Conservation (phyloP, 176 grass and related monocot genomes). For the Eleusine coracana region DNA sequence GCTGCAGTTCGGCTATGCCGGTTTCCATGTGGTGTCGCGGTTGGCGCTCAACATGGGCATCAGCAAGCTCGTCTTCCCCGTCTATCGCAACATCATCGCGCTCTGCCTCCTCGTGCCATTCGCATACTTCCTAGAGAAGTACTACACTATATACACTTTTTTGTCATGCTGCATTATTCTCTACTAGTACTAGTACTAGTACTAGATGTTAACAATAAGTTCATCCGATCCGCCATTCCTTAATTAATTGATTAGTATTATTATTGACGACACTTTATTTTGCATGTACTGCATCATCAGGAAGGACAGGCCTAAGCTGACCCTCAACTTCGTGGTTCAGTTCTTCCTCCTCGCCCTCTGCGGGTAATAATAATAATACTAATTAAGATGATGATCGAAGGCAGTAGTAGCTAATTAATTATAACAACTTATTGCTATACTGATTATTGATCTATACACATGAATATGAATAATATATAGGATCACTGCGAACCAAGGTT, state of each 20-base stretch:
- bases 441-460: too few relatives aligned
- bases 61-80: slow-evolving; percentile 97
- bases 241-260: too few relatives aligned
- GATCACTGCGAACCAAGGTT: slow-evolving; percentile 94
- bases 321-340: slow-evolving; percentile 66
- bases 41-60: slow-evolving; percentile 97
- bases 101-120: slow-evolving; percentile 87
- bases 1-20: slow-evolving; percentile 96
- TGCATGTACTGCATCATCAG: slow-evolving; percentile 42
- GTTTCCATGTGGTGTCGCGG: slow-evolving; percentile 93
- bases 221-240: too few relatives aligned
- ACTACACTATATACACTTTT: not conserved
- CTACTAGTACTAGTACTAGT: not conserved
- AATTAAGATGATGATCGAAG: too few relatives aligned
- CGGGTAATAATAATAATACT: slow-evolving; percentile 42
- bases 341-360: slow-evolving; percentile 96
- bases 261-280: not conserved
- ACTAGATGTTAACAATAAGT: too few relatives aligned
- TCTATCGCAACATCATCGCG: slow-evolving; percentile 99
- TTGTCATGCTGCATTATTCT: not conserved
- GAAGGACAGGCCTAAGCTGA: slow-evolving; percentile 83
- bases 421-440: too few relatives aligned
- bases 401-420: too few relatives aligned
- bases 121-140: slow-evolving; percentile 97
- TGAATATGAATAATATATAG: too few relatives aligned